These are phyloP conservation scores for Raddia distichophylla DNA, from an alignment of 176 grass and related monocot genomes.

Conservation along the genomic window DNA sequence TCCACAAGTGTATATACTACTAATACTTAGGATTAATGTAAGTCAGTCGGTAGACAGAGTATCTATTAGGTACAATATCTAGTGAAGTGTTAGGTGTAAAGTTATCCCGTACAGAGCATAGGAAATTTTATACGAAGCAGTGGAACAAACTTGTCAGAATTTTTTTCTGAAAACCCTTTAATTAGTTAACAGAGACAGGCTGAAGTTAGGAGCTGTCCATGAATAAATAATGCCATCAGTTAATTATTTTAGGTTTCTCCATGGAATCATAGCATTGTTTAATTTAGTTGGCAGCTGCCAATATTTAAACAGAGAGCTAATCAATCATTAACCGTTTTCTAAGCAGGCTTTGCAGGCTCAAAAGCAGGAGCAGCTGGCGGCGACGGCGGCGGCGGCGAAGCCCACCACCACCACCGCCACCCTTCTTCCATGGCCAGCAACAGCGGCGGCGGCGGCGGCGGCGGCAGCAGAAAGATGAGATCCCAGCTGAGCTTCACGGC, in stretches of 20 bases:
- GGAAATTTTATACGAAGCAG: background rate
- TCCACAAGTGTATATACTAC: too few relatives aligned
- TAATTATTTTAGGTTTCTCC: background rate
- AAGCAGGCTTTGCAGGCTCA: constrained; percentile 48
- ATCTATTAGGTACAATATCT: background rate
- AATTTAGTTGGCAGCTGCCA: background rate
- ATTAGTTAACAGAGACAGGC: background rate
- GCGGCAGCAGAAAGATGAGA: constrained; percentile 51
- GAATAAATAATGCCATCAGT: background rate
- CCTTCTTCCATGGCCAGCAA: constrained; percentile 31
- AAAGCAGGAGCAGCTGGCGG: constrained; percentile 38
- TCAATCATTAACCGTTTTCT: background rate
- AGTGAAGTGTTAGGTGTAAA: background rate
- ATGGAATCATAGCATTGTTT: background rate
- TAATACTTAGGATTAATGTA: too few relatives aligned
- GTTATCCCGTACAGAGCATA: background rate
- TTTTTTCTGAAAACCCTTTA: background rate
- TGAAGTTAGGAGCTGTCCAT: background rate
- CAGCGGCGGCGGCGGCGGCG: background rate
- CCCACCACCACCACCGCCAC: constrained; percentile 12
- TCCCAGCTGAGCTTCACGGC: constrained; percentile 69
- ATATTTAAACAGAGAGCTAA: background rate
- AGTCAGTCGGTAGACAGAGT: too few relatives aligned
- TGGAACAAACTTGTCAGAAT: background rate
- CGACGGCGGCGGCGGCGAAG: constrained; percentile 34